Evolutionary conservation across 1,284 basidiomycete genomes (phyloP), one percentile per base, ranked within the genome.

Genomic region (Moniliella sp.): DNA sequence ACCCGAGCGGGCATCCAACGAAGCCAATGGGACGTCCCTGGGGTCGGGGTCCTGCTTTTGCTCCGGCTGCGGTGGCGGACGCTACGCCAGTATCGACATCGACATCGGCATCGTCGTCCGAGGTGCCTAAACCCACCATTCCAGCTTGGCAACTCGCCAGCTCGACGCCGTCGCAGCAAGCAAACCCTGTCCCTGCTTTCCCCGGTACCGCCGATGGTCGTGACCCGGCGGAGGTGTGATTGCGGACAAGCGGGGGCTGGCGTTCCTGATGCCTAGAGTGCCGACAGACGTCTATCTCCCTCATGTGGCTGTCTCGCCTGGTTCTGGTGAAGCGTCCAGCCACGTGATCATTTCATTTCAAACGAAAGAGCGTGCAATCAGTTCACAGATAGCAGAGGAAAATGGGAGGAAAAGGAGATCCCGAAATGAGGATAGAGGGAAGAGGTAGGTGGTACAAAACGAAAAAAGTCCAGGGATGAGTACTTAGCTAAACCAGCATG

Each of bases 191-290:
- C 3, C 18, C 25, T 13, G 12, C 29, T 21, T 21, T 21, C 18
- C 14, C 15, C 29, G 21, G 18, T 12, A 31, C 29, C 8, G 21
- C 29, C 17, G 29, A 31, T 13, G 25, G 29, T 21, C 21, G 29
- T 21, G 29, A 31, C 8, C 25, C 7, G 18, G 11, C 5, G 15
- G 4, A 10, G 14, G 5, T 15, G 11, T n/a, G 8, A 9, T 5
- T 27, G 12, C 11, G 25, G 12, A 13, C 15, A 13, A 13, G 25
- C 5, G 12, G 7, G 12, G 5, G 12, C 11, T 13, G 5, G 25
- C 15, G 25, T 27, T 13, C 15, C 12, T 14, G n/a, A 5, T 5
- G 19, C 19, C 7, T 5, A 5, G 5, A 5, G 19, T n/a, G 19
- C n/a, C n/a, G 19, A n/a, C 19, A 7, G 7, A n/a, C n/a, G 7